Percentiles rank a stretch among this genome's conserved stretches.
Evolutionary conservation across 495 filamentous ascomycete species (phyloP).

Genomic region (Penicillium manginii): DNA sequence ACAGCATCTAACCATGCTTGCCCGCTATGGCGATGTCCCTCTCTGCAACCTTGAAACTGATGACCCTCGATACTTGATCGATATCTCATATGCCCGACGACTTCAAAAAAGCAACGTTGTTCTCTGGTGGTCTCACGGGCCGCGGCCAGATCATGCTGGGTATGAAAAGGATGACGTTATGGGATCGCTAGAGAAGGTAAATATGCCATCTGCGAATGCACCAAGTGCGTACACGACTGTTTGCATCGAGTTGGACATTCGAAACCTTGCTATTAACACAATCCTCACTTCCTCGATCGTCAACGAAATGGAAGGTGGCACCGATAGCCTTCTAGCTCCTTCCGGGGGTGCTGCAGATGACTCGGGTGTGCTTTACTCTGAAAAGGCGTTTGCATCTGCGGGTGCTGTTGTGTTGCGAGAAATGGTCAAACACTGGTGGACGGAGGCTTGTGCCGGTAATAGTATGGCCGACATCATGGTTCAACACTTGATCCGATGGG

Average conservation of each 20-base stretch:
- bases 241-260: slow-evolving; percentile 92
- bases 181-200: slow-evolving; percentile 81
- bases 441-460: slow-evolving; percentile 86
- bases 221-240: slow-evolving; percentile 94
- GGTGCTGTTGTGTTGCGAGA: slow-evolving; percentile 88
- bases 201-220: slow-evolving; percentile 91
- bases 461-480: slow-evolving; percentile 98
- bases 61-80: slow-evolving; percentile 91
- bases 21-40: slow-evolving; percentile 90
- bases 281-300: slow-evolving; percentile 96
- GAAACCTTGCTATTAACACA: slow-evolving; percentile 96
- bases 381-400: slow-evolving; percentile 91
- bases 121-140: slow-evolving; percentile 92
- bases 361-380: slow-evolving; percentile 75
- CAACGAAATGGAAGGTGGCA: slow-evolving; percentile 88
- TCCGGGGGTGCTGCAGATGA: slow-evolving; percentile 66
- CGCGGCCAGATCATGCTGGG: slow-evolving; percentile 91
- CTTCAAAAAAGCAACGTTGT: slow-evolving; percentile 92
- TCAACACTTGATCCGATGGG: slow-evolving; percentile 95
- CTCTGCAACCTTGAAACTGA: slow-evolving; percentile 94
- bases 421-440: slow-evolving; percentile 99
- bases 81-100: slow-evolving; percentile 90
- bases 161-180: slow-evolving; percentile 92
- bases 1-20: slow-evolving; percentile 79
- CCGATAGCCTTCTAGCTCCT: slow-evolving; percentile 60